phyloP scores from a whole-genome alignment of 2,329 filamentous ascomycete species.

The Diaporthe australafricana region DNA sequence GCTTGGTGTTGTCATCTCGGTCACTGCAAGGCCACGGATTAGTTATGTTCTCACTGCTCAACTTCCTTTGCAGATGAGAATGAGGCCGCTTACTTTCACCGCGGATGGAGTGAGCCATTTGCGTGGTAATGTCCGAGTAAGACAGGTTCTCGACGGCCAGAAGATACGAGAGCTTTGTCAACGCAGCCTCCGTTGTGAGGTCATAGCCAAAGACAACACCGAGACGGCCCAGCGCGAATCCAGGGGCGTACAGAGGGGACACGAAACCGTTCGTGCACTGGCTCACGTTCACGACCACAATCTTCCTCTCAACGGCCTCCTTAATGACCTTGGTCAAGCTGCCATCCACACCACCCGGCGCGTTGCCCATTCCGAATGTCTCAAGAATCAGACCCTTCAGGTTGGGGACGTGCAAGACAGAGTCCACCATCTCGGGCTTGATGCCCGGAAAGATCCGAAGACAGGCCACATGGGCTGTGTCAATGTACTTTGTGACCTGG shows the following conservation, averaged over 20 bases:
- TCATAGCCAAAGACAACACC: slow-evolving; percentile 92
- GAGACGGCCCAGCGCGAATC: slow-evolving; percentile 81
- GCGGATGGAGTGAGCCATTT: slow-evolving; percentile 80
- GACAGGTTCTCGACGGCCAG: slow-evolving; percentile 75
- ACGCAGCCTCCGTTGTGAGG: slow-evolving; percentile 88
- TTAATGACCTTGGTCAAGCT: slow-evolving; percentile 82
- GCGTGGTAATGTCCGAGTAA: slow-evolving; percentile 72
- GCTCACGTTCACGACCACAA: slow-evolving; percentile 90
- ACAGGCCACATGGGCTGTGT: slow-evolving; percentile 90
- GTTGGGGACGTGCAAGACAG: slow-evolving; percentile 80
- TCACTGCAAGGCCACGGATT: slow-evolving; percentile 60
- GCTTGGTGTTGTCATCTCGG: slow-evolving; percentile 76
- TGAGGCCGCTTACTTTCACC: slow-evolving; percentile 67
- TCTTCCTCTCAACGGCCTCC: slow-evolving; percentile 81
- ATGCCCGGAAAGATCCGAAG: slow-evolving; percentile 93
- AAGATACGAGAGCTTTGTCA: slow-evolving; percentile 91
- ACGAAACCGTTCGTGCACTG: slow-evolving; percentile 87
- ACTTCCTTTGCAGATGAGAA: no score
- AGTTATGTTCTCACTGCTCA: neutral
- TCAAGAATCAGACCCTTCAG: slow-evolving; percentile 87
- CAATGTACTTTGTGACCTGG: slow-evolving; percentile 77
- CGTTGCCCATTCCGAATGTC: slow-evolving; percentile 91
- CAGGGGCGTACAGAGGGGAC: slow-evolving; percentile 81
- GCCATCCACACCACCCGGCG: slow-evolving; percentile 84
- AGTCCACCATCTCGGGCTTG: slow-evolving; percentile 91